Evolutionary conservation across 805 yeast genomes (phyloP), one percentile per base, ranked within the genome.

Genomic region (Candida endomychidarum): DNA sequence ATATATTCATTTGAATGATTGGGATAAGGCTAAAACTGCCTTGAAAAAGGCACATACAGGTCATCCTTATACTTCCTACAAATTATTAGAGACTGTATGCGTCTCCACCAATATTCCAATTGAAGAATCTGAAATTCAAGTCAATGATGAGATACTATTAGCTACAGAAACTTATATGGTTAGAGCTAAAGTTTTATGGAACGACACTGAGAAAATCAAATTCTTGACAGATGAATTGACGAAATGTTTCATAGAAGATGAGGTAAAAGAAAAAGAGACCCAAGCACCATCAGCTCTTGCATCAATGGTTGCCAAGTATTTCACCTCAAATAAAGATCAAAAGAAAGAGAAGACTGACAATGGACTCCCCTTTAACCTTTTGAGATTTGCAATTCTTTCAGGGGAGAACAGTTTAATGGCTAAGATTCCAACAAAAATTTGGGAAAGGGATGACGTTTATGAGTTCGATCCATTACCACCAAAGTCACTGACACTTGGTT

Each of bases 401-500:
- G 86, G 84, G 12, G 93, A 84, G 56, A 78, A 78, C 17, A 73
- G 78, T 29, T 72, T 82, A 1, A 79, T 85, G 84, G 86, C 86
- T 1, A 75, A 77, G 48, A 67, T 84, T 17, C 95, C 95, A 0
- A 52, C 69, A 18, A 50, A 60, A 2, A 69, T 83, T 17, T 85
- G 88, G 85, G 72, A 74, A 2, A 56, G 74, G 18, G 70, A 80
- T 40, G 83, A 82, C 40, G 70, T 80, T 11, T 78, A 67, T 52
- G 95, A 85, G 49, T 85, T 75, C 53, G 95, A 85, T 57, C 74
- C 83, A 2, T 56, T 85, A 16, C 90, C 95, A 2, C 93, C 95
- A 1, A 49, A 50, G 29, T 41, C 40, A 12, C 30, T 26, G 1
- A 38, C 51, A 3, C 51, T 51, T 14, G 59, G 61, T 6, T 78